These are phyloP conservation scores for Strobilomyces confusus DNA, from an alignment of 768 basidiomycete genomes.

Conservation along the genomic window DNA sequence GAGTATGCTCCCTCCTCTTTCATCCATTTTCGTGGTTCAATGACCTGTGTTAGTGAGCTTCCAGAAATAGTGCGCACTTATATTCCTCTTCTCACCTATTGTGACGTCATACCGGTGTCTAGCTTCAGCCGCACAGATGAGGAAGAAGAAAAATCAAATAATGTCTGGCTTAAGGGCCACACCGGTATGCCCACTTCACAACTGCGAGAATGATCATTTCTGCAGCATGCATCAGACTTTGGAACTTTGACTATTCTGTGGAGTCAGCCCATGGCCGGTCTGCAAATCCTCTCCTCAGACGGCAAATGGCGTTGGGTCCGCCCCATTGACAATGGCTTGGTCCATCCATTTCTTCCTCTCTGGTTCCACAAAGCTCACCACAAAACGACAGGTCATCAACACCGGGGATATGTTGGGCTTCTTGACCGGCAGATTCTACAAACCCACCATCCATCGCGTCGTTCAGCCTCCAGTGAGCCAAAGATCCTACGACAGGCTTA, in stretches of 20 bases:
- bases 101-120: background rate
- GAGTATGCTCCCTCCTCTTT: conserved; percentile 22
- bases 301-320: conserved; percentile 56
- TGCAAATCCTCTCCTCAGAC: conserved; percentile 52
- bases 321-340: conserved; percentile 55
- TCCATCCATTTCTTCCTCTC: conserved; percentile 19
- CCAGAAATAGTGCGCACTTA: conserved; percentile 54
- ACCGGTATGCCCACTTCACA: conserved; percentile 35
- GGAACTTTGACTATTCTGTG: conserved; percentile 54
- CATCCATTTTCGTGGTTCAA: background rate
- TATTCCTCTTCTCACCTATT: background rate
- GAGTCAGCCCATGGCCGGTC: conserved; percentile 55
- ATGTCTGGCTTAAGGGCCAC: conserved; percentile 59
- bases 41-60: conserved; percentile 41
- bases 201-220: background rate
- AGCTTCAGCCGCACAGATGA: conserved; percentile 49
- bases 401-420: conserved; percentile 57
- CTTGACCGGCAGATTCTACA: conserved; percentile 55
- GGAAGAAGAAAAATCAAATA: conserved; percentile 47
- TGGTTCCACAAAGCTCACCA: background rate
- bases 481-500: conserved; percentile 43
- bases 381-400: conserved; percentile 47
- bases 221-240: conserved; percentile 35
- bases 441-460: conserved; percentile 58
- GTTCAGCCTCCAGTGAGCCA: conserved; percentile 55